Evolutionary conservation across 805 yeast genomes (phyloP).

Genomic region (Saturnispora ahearnii): DNA sequence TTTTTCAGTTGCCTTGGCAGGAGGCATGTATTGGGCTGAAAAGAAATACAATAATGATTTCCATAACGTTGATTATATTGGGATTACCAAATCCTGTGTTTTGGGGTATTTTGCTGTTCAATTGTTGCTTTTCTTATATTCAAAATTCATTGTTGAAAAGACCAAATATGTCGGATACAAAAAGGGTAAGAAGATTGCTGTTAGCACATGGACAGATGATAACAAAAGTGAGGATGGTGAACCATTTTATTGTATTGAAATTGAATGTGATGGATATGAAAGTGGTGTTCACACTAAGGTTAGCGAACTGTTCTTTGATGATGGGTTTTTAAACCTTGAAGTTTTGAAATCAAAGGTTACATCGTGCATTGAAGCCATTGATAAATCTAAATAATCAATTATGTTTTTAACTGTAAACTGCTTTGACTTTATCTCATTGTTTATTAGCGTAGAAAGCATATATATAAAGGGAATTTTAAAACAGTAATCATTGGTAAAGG

Average conservation of each 20-base stretch:
- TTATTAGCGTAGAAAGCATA: not conserved
- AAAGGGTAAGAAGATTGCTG: slow-evolving; percentile 28
- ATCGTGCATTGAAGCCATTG: slow-evolving; percentile 13
- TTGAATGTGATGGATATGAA: slow-evolving; percentile 23
- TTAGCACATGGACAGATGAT: slow-evolving; percentile 30
- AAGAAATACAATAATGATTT: slow-evolving; percentile 37
- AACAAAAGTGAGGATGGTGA: slow-evolving; percentile 23
- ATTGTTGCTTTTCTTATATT: slow-evolving; percentile 28
- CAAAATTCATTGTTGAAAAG: slow-evolving; percentile 31
- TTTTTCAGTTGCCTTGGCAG: slow-evolving; percentile 38
- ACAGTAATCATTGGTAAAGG: not conserved
- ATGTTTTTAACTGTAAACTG: not conserved
- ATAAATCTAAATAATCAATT: slow-evolving; percentile 16
- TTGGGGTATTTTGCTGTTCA: slow-evolving; percentile 32
- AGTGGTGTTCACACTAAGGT: slow-evolving; percentile 26
- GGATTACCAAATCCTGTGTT: slow-evolving; percentile 30
- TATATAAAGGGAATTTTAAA: not conserved
- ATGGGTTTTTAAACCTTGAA: slow-evolving; percentile 36
- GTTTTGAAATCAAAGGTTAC: slow-evolving; percentile 25
- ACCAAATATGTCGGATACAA: slow-evolving; percentile 39
- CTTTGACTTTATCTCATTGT: not conserved
- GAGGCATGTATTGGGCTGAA: slow-evolving; percentile 37
- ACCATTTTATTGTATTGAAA: slow-evolving; percentile 35
- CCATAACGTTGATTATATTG: slow-evolving; percentile 29
- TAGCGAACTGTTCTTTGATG: slow-evolving; percentile 36